Evolutionary conservation across 192 early-diverging fungal species (phyloP), one percentile per base, ranked within the genome.

Genomic region (Blastocladiella britannica): DNA sequence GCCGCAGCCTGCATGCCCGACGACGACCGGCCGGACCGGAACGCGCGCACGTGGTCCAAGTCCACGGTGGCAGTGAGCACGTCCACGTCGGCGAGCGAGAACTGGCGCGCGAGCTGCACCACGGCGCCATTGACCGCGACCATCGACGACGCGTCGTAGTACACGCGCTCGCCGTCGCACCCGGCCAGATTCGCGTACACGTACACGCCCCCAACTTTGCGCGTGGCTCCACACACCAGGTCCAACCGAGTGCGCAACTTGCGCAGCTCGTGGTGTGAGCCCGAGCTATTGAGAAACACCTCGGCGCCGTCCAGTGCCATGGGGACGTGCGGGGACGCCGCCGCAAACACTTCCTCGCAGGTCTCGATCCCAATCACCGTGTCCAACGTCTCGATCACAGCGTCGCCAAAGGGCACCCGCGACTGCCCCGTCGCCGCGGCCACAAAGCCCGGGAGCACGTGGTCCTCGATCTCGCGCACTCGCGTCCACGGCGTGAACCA

Each of bases 331-430:
- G 95, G 93, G 60, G 92, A 91, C 62, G 84, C 71, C 4, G 93
- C 89, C 3, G 91, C 92, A 72, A 95, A 99, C 20, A 99, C 69
- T 59, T 99, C 95, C 70, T 99, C 95, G 61, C 95, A 99, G 56
- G 89, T 72, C 67, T 99, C 95, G 2, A 88, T 77, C 9, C 95
- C 95, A 53, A 98, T 70, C 53, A 83, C 85, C 4, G 93, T 83
- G 62, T 96, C 91, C 26, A 70, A 58, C 5, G 89, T 84, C 25
- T 74, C 67, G 54, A 98, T 72, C 1, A 98, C 84, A 5, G 82
- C 89, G 61, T 98, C 93, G 23, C 95, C 95, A 47, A 98, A 75
- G 25, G 86, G 84, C 20, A 89, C 86, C 0, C 76, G 77, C n/a
- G 58, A 60, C 64, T 96, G 95, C 0, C 82, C 80, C 0, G 85